Evolutionary conservation across 176 grass and related monocot genomes (phyloP).

Genomic region (Aegilops umbellulata): DNA sequence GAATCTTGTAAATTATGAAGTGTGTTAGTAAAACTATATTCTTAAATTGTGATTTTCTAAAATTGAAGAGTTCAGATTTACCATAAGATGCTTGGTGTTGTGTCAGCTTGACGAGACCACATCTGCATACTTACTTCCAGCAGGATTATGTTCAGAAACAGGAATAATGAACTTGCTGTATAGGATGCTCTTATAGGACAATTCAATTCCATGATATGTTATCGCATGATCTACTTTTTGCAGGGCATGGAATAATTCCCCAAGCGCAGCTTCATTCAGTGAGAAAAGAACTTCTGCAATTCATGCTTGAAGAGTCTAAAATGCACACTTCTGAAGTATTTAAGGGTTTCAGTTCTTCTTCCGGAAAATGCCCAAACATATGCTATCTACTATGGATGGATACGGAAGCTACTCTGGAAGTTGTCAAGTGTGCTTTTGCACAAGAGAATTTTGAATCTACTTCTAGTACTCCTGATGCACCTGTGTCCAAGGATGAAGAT

Average conservation of each 20-base stretch:
- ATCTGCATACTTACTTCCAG: background rate
- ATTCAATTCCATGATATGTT: conserved; percentile 12
- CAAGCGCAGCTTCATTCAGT: conserved; percentile 48
- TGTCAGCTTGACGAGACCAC: background rate
- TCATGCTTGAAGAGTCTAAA: conserved; percentile 93
- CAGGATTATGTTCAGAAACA: conserved; percentile 17
- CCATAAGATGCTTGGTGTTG: background rate
- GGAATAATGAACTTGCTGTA: conserved; percentile 9
- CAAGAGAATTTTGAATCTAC: conserved; percentile 32
- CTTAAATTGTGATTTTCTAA: conserved; percentile 28
- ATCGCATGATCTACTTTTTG: conserved; percentile 40
- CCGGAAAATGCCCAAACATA: conserved; percentile 74
- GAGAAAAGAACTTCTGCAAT: conserved; percentile 73
- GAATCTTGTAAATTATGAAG: background rate
- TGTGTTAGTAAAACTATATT: background rate
- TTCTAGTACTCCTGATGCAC: conserved; percentile 28
- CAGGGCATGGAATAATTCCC: conserved; percentile 83
- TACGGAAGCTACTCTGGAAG: conserved; percentile 86
- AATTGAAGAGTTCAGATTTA: conserved; percentile 14
- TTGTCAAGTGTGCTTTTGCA: conserved; percentile 73
- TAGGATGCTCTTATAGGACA: background rate
- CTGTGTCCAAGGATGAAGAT: conserved; percentile 26
- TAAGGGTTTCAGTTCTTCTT: conserved; percentile 65
- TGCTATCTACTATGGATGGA: conserved; percentile 77
- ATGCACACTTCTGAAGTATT: conserved; percentile 55